Percentiles rank a stretch among this genome's conserved stretches.
Evolutionary conservation across 495 filamentous ascomycete species (phyloP).

Genomic region (Umbilicaria muhlenbergii): DNA sequence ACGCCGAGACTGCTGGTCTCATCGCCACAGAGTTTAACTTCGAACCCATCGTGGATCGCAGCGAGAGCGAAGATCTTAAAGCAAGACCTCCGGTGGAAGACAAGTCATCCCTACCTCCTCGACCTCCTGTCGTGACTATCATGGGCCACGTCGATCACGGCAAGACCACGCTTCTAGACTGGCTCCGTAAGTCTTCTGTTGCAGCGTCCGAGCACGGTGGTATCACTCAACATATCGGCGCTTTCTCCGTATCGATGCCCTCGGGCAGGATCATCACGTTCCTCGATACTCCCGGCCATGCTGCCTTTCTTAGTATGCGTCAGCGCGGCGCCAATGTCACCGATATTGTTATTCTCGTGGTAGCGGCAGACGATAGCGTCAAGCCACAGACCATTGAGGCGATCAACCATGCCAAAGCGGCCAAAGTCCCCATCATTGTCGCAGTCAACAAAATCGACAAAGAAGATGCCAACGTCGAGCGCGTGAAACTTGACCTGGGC

Average conservation of each 20-base stretch:
- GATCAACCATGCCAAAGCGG: slow-evolving; percentile 82
- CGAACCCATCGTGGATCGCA: slow-evolving; percentile 68
- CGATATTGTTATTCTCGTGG: slow-evolving; percentile 91
- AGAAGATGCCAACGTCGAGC: slow-evolving; percentile 57
- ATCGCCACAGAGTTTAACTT: slow-evolving; percentile 88
- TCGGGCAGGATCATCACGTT: slow-evolving; percentile 84
- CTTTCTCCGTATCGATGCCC: slow-evolving; percentile 85
- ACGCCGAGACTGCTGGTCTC: slow-evolving; percentile 77
- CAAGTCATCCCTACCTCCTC: slow-evolving; percentile 45
- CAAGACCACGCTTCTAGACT: slow-evolving; percentile 94
- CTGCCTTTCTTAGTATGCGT: slow-evolving; percentile 90
- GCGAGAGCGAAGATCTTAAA: slow-evolving; percentile 51
- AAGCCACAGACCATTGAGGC: slow-evolving; percentile 96
- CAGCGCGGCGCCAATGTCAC: slow-evolving; percentile 91
- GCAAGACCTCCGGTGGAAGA: slow-evolving; percentile 56
- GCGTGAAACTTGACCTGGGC: slow-evolving; percentile 76
- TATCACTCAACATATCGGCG: slow-evolving; percentile 98
- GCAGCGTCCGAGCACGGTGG: slow-evolving; percentile 86
- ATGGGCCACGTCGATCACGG: slow-evolving; percentile 99
- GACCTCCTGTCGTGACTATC: slow-evolving; percentile 94
- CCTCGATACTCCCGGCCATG: slow-evolving; percentile 92
- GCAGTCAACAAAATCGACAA: slow-evolving; percentile 98
- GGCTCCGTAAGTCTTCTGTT: slow-evolving; percentile 81
- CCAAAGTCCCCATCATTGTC: slow-evolving; percentile 89
- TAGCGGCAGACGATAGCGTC: slow-evolving; percentile 94